Base-by-base conservation (phyloP, 345 rosid genomes). In the Heritiera fomes region DNA sequence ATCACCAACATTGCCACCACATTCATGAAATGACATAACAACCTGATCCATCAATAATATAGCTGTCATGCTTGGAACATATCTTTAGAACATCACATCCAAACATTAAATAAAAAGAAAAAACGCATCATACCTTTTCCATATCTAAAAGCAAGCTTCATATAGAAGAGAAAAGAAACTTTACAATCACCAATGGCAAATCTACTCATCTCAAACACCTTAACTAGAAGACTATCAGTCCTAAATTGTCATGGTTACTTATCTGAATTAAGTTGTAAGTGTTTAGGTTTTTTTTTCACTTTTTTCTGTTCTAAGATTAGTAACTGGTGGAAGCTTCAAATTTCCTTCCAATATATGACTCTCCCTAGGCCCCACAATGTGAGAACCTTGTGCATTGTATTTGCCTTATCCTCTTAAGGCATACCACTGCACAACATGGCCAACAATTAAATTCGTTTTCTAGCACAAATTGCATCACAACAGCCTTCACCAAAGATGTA, bases 1-100 rank as follows among this genome's bases (percentile, higher is more conserved):
- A 84, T 94, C 99, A 78, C 98, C 97, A 79, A 94, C 94, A 82
- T 94, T 93, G 83, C 98, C 94, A 62, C 99, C 99, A 85, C 99
- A 95, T 91, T 92, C 98, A 87, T 95, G 98, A 85, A 95, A 95
- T 56, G 98, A 94, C 98, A 97, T 89, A 70, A 94, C 91, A 85
- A 93, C 98, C 99, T 97, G 91, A 75, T 43, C 53, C 67, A 81
- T 75, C 73, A 78, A 84, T 41, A 74, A 74, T 20, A 58, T 64
- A 62, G 69, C 58, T 45, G 71, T 78, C 78, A 83, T 61, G 77
- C 23, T 61, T 18, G 60, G 75, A 76, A 80, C 67, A 61, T 53
- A 78, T 30, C 55, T 75, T 34, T 75, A 61, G 59, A 62, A 64
- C 46, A 52, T 59, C 55, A 47, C 41, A 62, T 68, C 20, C 53